Percentiles rank a stretch among this genome's conserved stretches.
Evolutionary conservation across 1,284 basidiomycete genomes (phyloP).

Genomic region (Sporisorium iseilematis-ciliati): DNA sequence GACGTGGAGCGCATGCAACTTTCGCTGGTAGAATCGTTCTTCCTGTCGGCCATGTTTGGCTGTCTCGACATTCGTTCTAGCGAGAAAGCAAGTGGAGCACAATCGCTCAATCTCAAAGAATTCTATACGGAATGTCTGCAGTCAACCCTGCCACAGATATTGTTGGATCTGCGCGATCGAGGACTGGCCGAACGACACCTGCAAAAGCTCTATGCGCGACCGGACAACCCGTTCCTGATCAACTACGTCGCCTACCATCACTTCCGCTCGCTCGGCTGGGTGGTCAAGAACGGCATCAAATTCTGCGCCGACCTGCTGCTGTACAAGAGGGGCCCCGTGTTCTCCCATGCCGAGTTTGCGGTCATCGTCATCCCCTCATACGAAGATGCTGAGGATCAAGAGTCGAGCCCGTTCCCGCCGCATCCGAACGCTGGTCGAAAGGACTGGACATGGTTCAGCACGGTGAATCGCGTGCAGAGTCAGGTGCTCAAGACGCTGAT

Average conservation of each 20-base stretch:
- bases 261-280: constrained; percentile 97
- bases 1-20: constrained; percentile 93
- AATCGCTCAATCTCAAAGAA: constrained; percentile 28
- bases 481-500: constrained; percentile 85
- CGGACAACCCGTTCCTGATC: constrained; percentile 91
- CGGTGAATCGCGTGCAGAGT: constrained; percentile 94
- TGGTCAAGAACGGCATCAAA: constrained; percentile 94
- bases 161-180: constrained; percentile 28
- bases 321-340: constrained; percentile 94
- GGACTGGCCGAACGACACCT: constrained; percentile 38
- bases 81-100: constrained; percentile 1
- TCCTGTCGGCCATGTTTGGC: constrained; percentile 84
- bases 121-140: constrained; percentile 50
- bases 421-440: constrained; percentile 72
- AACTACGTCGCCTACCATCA: constrained; percentile 94
- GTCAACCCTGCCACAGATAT: constrained; percentile 28
- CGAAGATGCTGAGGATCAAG: constrained; percentile 81
- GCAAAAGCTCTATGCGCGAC: constrained; percentile 53
- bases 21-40: constrained; percentile 91
- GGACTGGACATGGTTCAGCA: constrained; percentile 95
- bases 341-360: constrained; percentile 96
- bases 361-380: constrained; percentile 89
- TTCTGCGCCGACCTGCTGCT: constrained; percentile 95
- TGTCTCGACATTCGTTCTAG: constrained; percentile 77
- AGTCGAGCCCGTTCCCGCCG: constrained; percentile 60